Evolutionary conservation across 495 filamentous ascomycete genomes (phyloP), one percentile per base, ranked within the genome.

Genomic region (Penicilliopsis zonata): DNA sequence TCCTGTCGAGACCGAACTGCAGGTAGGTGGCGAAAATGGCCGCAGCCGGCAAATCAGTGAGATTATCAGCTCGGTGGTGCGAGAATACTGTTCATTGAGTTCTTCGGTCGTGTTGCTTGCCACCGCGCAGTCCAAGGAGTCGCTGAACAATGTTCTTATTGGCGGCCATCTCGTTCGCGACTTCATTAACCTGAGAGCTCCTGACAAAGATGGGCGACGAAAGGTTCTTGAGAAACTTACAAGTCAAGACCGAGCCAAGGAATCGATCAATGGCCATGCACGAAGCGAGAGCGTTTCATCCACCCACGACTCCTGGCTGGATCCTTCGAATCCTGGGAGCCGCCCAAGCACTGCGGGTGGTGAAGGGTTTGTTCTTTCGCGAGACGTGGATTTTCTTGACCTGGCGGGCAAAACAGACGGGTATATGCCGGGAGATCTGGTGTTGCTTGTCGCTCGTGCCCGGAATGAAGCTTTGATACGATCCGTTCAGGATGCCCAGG

Each of bases 341-440:
- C 59, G 57, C 21, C 55, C 59, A 5, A 64, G 56, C 38, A 58
- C 63, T 14, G 64, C 70, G 18, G 58, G 64, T 14, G 52, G 53
- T 12, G 76, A 76, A 34, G 77, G 74, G 2, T 84, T 86, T 44
- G 50, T 76, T 1, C 55, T 86, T 8, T 77, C 79, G 34, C 57
- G 68, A 1, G 65, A 79, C n/a, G 72, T 98, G 7, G 90, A 98
- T 52, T 81, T 94, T 33, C 76, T 96, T 10, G 86, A 95, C 32
- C 63, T 96, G 30, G 86, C 92, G 4, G 85, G 87, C 12, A 76
- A 83, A 44, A 96, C 87, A 0, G 90, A 98, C 44, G 90, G 90
- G 2, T 98, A 94, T 52, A 94, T 94, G 86, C 90, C 90, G 0
- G 90, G 86, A 3, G 90, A 98, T 53, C 66, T 98, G 28, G 74